A percentile compares a stretch with the other conserved stretches of the same genome.
phyloP scores from a whole-genome alignment of 352 stramenopile species.

The Pythium aquatile region DNA sequence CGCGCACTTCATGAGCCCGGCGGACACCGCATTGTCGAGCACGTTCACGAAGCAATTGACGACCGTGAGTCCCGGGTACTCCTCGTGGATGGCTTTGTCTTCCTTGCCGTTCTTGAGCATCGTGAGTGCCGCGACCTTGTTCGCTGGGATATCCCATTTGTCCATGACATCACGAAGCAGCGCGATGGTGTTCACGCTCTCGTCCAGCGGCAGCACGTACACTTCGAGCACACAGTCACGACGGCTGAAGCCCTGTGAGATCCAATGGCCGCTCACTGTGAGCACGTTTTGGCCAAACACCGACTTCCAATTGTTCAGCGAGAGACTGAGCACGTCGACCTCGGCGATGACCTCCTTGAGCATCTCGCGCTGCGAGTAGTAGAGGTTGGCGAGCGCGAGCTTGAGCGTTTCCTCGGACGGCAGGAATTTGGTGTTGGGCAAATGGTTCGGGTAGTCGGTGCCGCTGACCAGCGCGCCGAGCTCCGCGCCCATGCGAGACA shows the following conservation, averaged over 20 bases:
- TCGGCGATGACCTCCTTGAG: slow-evolving; percentile 76
- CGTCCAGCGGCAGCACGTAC: slow-evolving; percentile 71
- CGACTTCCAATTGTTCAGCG: slow-evolving; percentile 80
- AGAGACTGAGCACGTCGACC: slow-evolving; percentile 71
- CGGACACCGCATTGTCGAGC: slow-evolving; percentile 53
- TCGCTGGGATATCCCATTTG: slow-evolving; percentile 75
- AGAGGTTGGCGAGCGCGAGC: slow-evolving; percentile 65
- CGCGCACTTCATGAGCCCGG: slow-evolving; percentile 55
- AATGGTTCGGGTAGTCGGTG: slow-evolving; percentile 28
- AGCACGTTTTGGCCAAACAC: slow-evolving; percentile 77
- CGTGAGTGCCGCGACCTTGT: slow-evolving; percentile 68
- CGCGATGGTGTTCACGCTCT: slow-evolving; percentile 75
- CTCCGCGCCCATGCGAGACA: slow-evolving; percentile 64
- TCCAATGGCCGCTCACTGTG: slow-evolving; percentile 79
- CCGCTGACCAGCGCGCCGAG: slow-evolving; percentile 59
- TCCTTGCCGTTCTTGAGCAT: slow-evolving; percentile 54
- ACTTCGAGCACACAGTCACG: slow-evolving; percentile 78
- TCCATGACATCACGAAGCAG: slow-evolving; percentile 78
- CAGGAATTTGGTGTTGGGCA: slow-evolving; percentile 31
- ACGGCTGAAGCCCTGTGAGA: slow-evolving; percentile 67
- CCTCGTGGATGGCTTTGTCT: slow-evolving; percentile 56
- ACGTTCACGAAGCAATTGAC: slow-evolving; percentile 72
- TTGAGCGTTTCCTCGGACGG: slow-evolving; percentile 72
- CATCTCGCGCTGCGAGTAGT: slow-evolving; percentile 80
- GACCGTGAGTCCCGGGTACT: slow-evolving; percentile 61